A percentile compares a stretch with the other conserved stretches of the same genome.
These are phyloP conservation scores for Vicia villosa DNA, from an alignment of 306 rosid genomes.

Conservation along the genomic window DNA sequence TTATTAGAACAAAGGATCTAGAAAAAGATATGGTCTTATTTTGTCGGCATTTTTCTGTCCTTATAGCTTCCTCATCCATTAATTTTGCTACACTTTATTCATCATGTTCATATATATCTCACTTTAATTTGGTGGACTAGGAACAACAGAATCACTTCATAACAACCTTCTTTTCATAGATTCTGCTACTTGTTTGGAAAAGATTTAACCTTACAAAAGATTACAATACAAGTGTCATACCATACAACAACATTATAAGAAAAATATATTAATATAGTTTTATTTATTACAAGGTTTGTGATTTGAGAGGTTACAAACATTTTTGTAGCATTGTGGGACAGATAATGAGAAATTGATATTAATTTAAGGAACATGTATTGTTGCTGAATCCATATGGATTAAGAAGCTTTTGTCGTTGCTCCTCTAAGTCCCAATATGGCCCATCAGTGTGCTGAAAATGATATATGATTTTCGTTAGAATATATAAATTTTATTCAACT, in stretches of 20 bases:
- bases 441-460: conserved; percentile 65
- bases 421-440: conserved; percentile 75
- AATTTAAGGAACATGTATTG: conserved; percentile 63
- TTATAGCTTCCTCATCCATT: conserved; percentile 53
- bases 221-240: conserved; percentile 15
- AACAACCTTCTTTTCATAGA: conserved; percentile 21
- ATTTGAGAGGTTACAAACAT: conserved; percentile 61
- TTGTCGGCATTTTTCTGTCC: conserved; percentile 63
- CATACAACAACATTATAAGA: background rate
- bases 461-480: conserved; percentile 38
- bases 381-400: conserved; percentile 65
- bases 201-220: conserved; percentile 28
- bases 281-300: conserved; percentile 36
- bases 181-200: conserved; percentile 40
- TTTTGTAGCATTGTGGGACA: conserved; percentile 41
- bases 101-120: conserved; percentile 39
- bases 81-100: conserved; percentile 60
- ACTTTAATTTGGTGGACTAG: conserved; percentile 52
- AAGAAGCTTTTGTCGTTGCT: conserved; percentile 72
- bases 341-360: conserved; percentile 27
- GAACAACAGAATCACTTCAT: conserved; percentile 33
- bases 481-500: background rate
- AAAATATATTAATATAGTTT: background rate
- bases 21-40: conserved; percentile 62
- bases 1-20: conserved; percentile 55